Evolutionary conservation across 108 stramenopile genomes (phyloP), one percentile per base, ranked within the genome.

Genomic region (Nannochloropsis salina): DNA sequence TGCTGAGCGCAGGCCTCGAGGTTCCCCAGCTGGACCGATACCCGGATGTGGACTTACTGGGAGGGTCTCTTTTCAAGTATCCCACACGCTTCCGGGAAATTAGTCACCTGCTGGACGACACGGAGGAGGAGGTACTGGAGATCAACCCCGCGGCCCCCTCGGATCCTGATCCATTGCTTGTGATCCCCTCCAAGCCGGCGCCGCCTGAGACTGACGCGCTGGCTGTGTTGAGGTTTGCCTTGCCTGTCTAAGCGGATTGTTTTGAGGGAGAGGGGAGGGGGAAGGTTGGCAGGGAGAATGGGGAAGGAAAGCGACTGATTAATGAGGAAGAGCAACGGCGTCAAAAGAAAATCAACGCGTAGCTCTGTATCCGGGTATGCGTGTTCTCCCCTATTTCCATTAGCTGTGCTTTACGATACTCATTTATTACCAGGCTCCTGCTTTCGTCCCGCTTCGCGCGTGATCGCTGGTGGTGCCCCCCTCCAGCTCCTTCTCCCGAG

Each of bases 51-150:
- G 61, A 74, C 6, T 74, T 74, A n/a, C 20, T 74, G 61, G 61
- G 20, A n/a, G 61, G 61, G 6, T 74, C 61, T 15, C 61, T 74
- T 4, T 74, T 74, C 61, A 15, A 74, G 8, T 74, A 74, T 2
- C 61, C 61, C 61, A 74, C 15, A 6, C 61, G 61, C n/a, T 74
- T n/a, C n/a, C 61, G 3, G n/a, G 61, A 74, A 74, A 74, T 74
- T n/a, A 74, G 61, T n/a, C 61, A 74, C 20, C 61, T 74, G 61
- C 61, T 74, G 4, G 61, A 74, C n/a, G 61, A 74, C 61, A 74
- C 4, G 3, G 61, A 74, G 61, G 61, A 74, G 61, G 61, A 74
- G 61, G 61, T 74, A 2, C n/a, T 74, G 61, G 61, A 74, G 61
- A 74, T 74, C 4, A 74, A 74, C n/a, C 61, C 61, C 6, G 61